Conservation (phyloP, 2,329 filamentous ascomycete species). For the Mollisia scopiformis region DNA sequence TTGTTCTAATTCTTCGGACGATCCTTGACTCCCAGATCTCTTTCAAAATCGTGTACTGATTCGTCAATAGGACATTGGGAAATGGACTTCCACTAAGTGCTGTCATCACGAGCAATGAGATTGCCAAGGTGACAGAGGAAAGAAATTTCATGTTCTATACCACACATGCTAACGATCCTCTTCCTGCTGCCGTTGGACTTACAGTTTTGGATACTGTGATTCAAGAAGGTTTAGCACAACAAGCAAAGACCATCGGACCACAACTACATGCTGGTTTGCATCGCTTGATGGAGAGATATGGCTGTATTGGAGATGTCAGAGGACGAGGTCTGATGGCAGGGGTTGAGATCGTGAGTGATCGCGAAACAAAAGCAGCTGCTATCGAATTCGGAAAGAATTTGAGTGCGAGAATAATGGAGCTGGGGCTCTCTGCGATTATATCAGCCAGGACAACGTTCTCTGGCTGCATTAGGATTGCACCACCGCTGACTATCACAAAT, state of each 20-base stretch:
- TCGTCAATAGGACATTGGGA: background rate
- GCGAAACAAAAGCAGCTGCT: background rate
- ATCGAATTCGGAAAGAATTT: slow-evolving; percentile 33
- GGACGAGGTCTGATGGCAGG: background rate
- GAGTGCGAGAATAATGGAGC: slow-evolving; percentile 48
- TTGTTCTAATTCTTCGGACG: too few species aligned
- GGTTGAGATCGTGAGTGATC: background rate
- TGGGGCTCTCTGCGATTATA: slow-evolving; percentile 49
- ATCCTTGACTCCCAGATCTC: too few species aligned
- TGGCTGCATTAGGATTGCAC: slow-evolving; percentile 59
- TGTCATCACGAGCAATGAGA: background rate
- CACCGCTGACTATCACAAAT: slow-evolving; percentile 57
- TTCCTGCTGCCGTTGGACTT: background rate
- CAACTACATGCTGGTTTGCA: background rate
- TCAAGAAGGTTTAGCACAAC: background rate
- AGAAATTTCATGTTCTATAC: background rate
- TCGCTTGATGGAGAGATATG: background rate
- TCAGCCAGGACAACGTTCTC: slow-evolving; percentile 57
- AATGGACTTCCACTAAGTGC: background rate
- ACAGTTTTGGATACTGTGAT: background rate
- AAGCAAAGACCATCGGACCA: background rate
- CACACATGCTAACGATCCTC: background rate
- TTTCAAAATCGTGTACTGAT: too few species aligned
- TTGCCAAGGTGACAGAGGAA: background rate
- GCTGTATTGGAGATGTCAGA: background rate